These are phyloP conservation scores for Lotus japonicus DNA, from an alignment of 306 rosid genomes.

Conservation along the genomic window DNA sequence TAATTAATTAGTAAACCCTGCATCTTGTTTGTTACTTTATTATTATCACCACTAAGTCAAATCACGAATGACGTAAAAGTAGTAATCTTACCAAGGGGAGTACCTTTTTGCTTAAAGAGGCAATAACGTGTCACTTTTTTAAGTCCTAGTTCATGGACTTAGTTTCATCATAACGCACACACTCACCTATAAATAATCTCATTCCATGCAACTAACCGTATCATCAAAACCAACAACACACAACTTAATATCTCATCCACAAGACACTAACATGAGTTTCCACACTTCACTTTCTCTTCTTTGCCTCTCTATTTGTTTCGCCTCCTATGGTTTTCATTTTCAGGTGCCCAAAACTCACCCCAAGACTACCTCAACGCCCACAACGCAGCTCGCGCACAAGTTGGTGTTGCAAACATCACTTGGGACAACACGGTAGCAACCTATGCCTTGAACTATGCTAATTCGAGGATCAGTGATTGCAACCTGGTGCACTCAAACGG, in stretches of 20 bases:
- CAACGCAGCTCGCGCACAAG: conserved; percentile 23
- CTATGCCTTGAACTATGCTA: conserved; percentile 22
- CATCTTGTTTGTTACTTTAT: not conserved
- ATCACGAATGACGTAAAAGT: not conserved
- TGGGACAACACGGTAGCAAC: conserved; percentile 23
- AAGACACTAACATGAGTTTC: not conserved
- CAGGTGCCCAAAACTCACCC: conserved; percentile 11
- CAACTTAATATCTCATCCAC: not conserved
- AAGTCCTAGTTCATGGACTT: not conserved
- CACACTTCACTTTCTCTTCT: not conserved
- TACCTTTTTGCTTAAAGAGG: not conserved
- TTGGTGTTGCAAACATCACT: conserved; percentile 17
- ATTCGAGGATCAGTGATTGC: not conserved
- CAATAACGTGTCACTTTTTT: not conserved
- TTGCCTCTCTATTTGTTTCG: not conserved
- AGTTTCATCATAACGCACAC: not conserved
- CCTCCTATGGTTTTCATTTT: not conserved
- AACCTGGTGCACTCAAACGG: conserved; percentile 24
- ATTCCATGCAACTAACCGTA: not conserved
- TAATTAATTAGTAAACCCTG: not conserved
- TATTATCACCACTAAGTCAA: not conserved
- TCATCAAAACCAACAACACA: not conserved
- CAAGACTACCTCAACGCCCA: conserved; percentile 22
- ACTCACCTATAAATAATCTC: conserved; percentile 1
- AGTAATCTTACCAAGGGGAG: not conserved